These are phyloP conservation scores for Cerioporus squamosus DNA, from an alignment of 1,284 basidiomycete species.

Conservation along the genomic window DNA sequence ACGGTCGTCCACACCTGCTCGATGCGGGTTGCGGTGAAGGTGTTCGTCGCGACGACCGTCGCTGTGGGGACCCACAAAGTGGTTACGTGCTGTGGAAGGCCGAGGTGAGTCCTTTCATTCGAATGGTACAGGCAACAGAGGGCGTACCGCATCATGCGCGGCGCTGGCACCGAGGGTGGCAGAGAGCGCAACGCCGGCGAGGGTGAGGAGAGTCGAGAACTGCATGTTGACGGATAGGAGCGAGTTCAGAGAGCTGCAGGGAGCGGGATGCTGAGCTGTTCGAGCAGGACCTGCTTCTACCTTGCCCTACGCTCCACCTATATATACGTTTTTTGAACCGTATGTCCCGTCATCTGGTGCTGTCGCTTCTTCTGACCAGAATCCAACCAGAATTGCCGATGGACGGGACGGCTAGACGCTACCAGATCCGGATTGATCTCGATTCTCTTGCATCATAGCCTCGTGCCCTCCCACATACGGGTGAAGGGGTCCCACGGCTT, in stretches of 20 bases:
- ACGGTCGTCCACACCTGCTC: slow-evolving; percentile 20
- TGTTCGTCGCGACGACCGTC: slow-evolving; percentile 20
- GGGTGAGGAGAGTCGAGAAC: slow-evolving; percentile 17
- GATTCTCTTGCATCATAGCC: slow-evolving; percentile 22
- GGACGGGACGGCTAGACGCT: slow-evolving; percentile 1
- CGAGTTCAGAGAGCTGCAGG: slow-evolving; percentile 11
- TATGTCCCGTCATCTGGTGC: slow-evolving; percentile 19
- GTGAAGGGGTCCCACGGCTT: slow-evolving; percentile 12
- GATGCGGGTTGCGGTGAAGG: slow-evolving; percentile 22
- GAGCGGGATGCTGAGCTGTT: slow-evolving; percentile 13
- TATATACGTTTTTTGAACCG: slow-evolving; percentile 11
- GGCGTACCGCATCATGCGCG: slow-evolving; percentile 6
- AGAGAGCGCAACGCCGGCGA: slow-evolving; percentile 16
- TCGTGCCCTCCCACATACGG: slow-evolving; percentile 11
- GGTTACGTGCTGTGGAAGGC: slow-evolving; percentile 4
- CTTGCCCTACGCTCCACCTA: slow-evolving; percentile 1
- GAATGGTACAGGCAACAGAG: background rate
- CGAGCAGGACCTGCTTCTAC: slow-evolving; percentile 15
- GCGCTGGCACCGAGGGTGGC: slow-evolving; percentile 14
- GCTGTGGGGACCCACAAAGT: slow-evolving; percentile 24
- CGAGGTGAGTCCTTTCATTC: background rate
- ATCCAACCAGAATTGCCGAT: slow-evolving; percentile 3
- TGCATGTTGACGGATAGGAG: slow-evolving; percentile 14
- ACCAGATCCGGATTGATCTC: background rate
- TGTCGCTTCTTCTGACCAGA: slow-evolving; percentile 9